Base-by-base conservation (phyloP, 2,329 filamentous ascomycete genomes). In the Beauveria australis region DNA sequence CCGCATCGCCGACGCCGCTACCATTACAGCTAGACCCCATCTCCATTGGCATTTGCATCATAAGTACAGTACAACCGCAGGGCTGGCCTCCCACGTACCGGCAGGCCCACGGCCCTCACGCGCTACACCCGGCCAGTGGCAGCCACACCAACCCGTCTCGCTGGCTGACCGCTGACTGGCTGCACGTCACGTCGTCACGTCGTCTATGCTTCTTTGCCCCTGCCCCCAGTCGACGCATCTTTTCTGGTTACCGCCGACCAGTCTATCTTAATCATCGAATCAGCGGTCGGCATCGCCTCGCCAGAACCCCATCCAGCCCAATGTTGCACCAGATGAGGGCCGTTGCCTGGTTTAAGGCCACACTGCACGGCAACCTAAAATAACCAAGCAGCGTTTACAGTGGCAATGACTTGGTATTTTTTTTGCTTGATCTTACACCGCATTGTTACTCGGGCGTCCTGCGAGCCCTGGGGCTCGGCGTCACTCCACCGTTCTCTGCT, bases 211-310 rank as follows among this genome's bases (percentile, higher is more conserved):
- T 18, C 26, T 51, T 30, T 28, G 28, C 19, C 28, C 48, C n/a
- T 7, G 4, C 30, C 19, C 28, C 54, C 48, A n/a, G 47, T 46
- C 47, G 30, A 30, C 16, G 37, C 54, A 43, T 33, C 33, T 28
- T 33, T 26, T 54, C 46, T 46, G 24, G 60, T 59, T 62, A 41
- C 54, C 60, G 60, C 60, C 54, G 54, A 24, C 60, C 54, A 53
- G 9, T 59, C 19, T 12, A 33, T 57, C 26, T 22, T 30, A 14
- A 22, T 8, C 37, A 28, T n/a, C 60, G 60, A 61, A 61, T 61
- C 60, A 61, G 60, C 33, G 28, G 37, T 48, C 48, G 41, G 46
- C 30, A 37, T 30, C 3, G 14, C 24, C 33, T 26, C 30, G 19
- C 22, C 18, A 16, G 28, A 48, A 28, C 41, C 54, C 47, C 16